Evolutionary conservation across 2,329 filamentous ascomycete genomes (phyloP), one percentile per base, ranked within the genome.

Genomic region (Cercospora janseana): DNA sequence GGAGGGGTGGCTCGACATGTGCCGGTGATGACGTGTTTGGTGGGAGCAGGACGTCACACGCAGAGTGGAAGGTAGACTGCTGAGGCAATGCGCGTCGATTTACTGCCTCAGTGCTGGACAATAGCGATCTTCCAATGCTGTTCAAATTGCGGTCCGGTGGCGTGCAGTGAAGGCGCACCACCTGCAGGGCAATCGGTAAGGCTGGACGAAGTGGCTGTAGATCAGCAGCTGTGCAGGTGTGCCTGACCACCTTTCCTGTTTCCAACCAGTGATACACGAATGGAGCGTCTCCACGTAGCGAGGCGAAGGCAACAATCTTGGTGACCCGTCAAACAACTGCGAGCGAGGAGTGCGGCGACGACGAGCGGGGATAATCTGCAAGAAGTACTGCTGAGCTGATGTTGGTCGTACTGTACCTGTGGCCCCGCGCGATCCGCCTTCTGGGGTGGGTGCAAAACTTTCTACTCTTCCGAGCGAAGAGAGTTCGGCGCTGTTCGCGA

Each of bases 51-150:
- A 46, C 43, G 20, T 46, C 43, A 27, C 24, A 35, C 32, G 8
- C 32, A 12, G 29, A 34, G 31, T 18, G 21, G 44, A 38, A 46
- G 44, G 31, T 32, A 46, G 44, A 38, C 26, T 46, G 32, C n/a
- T 4, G 6, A 7, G 10, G 13, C 9, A 26, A 24, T 37, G 13
- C 7, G 12, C n/a, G 16, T 38, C 16, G 15, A 12, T n/a, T 20
- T 20, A 12, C 32, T 20, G 10, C 10, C 3, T n/a, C 15, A 6
- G 34, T 38, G 18, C 7, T 21, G 10, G 23, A 4, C 13, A 12
- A 21, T n/a, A n/a, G 16, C 18, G 15, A 21, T 38, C 34, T 21
- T 12, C 34, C 34, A 12, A 20, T 23, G 34, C 10, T 12, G n/a
- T 12, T 18, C 20, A 6, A 38, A 21, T 5, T 21, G 6, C 18